Base-by-base conservation (phyloP, 2,329 filamentous ascomycete species). In the Pseudocercospora musae region DNA sequence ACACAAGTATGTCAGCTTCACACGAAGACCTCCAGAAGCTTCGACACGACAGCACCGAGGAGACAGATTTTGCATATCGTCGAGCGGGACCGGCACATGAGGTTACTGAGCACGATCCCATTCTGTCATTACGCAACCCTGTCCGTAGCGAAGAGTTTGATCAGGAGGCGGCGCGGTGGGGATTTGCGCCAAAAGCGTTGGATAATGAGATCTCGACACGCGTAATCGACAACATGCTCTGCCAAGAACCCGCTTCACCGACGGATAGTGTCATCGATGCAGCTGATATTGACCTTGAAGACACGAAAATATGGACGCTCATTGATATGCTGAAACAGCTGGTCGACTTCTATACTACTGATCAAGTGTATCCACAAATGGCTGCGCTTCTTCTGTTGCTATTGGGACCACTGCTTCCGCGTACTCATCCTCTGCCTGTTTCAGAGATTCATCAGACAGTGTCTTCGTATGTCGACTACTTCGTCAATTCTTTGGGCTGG, bases 331-430 rank as follows among this genome's bases (percentile, higher is more conserved):
- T 82, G 49, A 74, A 73, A 42, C 75, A 76, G 63, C 73, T 79
- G 37, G 71, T 81, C 15, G 66, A 72, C 11, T 79, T 77, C 61
- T 77, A 81, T 63, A 77, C 79, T 18, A 68, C 66, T 9, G 73
- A 71, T 1, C 70, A 78, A 48, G 74, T 77, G 13, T 78, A 81
- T 59, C 78, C 78, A 8, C 82, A 84, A 67, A 78, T 80, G 44
- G 75, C 80, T 1, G 76, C 80, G 0, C 72, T 79, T 29, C 72
- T 84, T 3, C 68, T 84, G 11, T 73, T 82, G 5, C 75, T 83
- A 15, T 64, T 83, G 5, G 71, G 76, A 23, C 77, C 82, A 33
- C 71, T 82, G 63, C 72, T 83, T 29, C 76, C 80, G 21, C 75
- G 74, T 59, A 78, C 77, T 9, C 75, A 78, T 40, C 68, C 73